A percentile compares a stretch with the other conserved stretches of the same genome.
Evolutionary conservation across 495 filamentous ascomycete species (phyloP).

Genomic region (Astrothelium macrocarpum): DNA sequence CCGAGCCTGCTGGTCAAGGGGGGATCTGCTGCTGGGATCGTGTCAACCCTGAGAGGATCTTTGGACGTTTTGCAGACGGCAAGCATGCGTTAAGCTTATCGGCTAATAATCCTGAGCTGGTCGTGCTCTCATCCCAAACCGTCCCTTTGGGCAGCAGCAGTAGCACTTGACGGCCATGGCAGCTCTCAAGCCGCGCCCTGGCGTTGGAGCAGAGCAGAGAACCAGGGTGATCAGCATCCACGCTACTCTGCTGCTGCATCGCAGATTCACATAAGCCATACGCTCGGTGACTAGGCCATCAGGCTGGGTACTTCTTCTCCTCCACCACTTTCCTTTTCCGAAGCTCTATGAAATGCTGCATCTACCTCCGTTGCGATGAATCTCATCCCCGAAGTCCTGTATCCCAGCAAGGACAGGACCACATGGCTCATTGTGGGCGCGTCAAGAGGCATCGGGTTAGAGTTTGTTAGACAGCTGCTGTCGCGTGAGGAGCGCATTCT

Average conservation of each 20-base stretch:
- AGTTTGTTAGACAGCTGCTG: constrained; percentile 44
- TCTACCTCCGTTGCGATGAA: constrained; percentile 17
- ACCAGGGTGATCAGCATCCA: neutral
- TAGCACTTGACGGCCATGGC: neutral
- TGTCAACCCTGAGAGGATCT: neutral
- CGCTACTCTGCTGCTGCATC: neutral
- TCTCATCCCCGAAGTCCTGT: constrained; percentile 25
- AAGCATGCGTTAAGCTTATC: neutral
- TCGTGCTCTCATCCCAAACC: neutral
- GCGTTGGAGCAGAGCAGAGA: neutral
- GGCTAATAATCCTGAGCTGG: neutral
- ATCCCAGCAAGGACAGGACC: constrained; percentile 22
- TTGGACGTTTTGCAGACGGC: neutral
- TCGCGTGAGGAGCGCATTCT: constrained; percentile 39
- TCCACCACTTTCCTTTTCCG: neutral
- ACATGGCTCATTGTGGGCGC: constrained; percentile 50
- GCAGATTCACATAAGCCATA: neutral
- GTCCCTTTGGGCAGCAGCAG: neutral
- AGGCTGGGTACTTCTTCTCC: neutral
- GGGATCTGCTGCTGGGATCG: neutral
- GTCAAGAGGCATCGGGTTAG: constrained; percentile 48
- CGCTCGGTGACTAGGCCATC: neutral
- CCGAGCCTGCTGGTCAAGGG: neutral
- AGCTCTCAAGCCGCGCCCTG: neutral
- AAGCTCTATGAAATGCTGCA: neutral